Conservation (phyloP, 2,329 filamentous ascomycete species). For the Microdochium trichocladiopsis region DNA sequence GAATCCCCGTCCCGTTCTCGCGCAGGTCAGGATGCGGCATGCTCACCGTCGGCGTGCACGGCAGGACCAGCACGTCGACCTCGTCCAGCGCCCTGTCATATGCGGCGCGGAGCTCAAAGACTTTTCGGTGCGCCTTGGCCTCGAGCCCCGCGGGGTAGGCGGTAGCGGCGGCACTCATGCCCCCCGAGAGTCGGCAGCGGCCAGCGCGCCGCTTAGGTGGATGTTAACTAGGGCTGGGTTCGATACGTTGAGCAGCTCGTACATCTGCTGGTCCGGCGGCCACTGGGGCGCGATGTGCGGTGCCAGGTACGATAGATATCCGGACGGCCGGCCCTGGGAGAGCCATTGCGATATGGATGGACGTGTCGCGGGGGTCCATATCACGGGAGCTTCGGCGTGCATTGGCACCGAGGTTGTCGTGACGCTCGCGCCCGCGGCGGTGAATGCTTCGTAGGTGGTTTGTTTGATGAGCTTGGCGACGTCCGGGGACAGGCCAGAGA, state of each 20-base stretch:
- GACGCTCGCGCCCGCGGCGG: conserved; percentile 32
- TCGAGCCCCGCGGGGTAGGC: conserved; percentile 18
- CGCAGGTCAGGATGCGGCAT: conserved; percentile 25
- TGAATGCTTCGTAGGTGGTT: conserved; percentile 13
- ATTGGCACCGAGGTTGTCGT: conserved; percentile 37
- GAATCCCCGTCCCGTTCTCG: conserved; percentile 15
- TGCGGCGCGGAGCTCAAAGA: conserved; percentile 34
- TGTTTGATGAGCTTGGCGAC: conserved; percentile 14
- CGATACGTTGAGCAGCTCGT: conserved; percentile 28
- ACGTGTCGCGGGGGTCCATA: conserved; percentile 37
- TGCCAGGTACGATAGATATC: conserved; percentile 22
- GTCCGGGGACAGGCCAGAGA: conserved; percentile 28
- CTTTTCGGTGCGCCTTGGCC: conserved; percentile 38
- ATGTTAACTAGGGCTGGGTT: conserved; percentile 41
- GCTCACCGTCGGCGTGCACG: conserved; percentile 36
- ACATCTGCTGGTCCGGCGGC: conserved; percentile 31
- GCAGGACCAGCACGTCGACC: conserved; percentile 41
- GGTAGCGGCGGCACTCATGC: background rate
- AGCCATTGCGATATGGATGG: conserved; percentile 22
- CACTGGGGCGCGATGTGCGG: conserved; percentile 25
- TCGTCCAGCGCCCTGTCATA: conserved; percentile 38
- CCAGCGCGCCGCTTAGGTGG: conserved; percentile 30
- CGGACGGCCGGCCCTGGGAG: conserved; percentile 21
- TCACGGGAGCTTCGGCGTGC: conserved; percentile 35
- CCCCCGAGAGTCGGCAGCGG: too few relatives aligned